phyloP scores from a whole-genome alignment of 2,329 filamentous ascomycete species.

The Xylariales sp. region DNA sequence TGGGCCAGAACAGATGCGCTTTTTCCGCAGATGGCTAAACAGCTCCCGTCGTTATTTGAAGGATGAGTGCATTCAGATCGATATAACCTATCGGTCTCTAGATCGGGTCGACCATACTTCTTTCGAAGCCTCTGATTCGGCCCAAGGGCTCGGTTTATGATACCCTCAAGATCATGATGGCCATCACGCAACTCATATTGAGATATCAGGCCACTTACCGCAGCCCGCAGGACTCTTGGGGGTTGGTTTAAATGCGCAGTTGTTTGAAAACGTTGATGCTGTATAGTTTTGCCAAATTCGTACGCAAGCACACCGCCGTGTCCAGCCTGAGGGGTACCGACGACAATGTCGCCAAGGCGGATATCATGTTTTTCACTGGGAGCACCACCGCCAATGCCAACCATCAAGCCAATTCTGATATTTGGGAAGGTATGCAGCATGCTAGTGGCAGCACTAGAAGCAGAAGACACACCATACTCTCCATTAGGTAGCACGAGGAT shows the following conservation, averaged over 20 bases:
- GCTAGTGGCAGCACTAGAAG: slow-evolving; percentile 17
- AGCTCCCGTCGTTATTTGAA: background rate
- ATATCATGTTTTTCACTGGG: slow-evolving; percentile 24
- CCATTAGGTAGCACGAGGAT: slow-evolving; percentile 22
- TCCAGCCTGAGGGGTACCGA: slow-evolving; percentile 15
- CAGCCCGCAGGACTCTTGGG: slow-evolving; percentile 3
- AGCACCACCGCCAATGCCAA: slow-evolving; percentile 28
- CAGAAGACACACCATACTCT: slow-evolving; percentile 19
- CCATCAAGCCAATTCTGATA: slow-evolving; percentile 23
- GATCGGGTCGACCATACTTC: slow-evolving; percentile 19
- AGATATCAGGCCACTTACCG: slow-evolving; percentile 20
- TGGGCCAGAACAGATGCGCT: slow-evolving; percentile 12
- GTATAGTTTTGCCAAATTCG: slow-evolving; percentile 22
- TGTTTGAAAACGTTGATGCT: slow-evolving; percentile 12
- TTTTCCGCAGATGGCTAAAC: background rate
- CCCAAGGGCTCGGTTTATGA: slow-evolving; percentile 17
- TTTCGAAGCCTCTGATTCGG: slow-evolving; percentile 14
- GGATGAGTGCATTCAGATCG: slow-evolving; percentile 6
- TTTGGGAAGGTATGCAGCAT: slow-evolving; percentile 22
- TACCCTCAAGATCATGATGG: slow-evolving; percentile 21
- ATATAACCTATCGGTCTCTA: slow-evolving; percentile 23
- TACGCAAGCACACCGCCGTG: slow-evolving; percentile 24
- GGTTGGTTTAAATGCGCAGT: slow-evolving; percentile 9
- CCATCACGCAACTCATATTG: slow-evolving; percentile 10
- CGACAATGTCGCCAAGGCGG: slow-evolving; percentile 27